Conservation (phyloP, 2,329 filamentous ascomycete genomes). For the Nemania sp. region DNA sequence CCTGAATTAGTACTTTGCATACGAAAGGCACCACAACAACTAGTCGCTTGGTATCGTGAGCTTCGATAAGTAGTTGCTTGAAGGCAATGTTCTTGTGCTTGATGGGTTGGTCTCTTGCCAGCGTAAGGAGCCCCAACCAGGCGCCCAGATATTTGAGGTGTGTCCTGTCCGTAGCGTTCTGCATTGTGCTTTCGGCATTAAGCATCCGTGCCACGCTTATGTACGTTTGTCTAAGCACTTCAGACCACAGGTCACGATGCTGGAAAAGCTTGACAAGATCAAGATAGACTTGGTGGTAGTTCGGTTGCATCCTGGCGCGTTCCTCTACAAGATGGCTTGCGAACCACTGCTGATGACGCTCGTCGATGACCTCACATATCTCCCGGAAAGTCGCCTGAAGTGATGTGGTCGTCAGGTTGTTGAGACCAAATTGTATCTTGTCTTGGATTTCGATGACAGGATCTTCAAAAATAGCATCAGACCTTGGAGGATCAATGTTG, state of each 20-base stretch:
- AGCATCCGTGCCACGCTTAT: constrained; percentile 83
- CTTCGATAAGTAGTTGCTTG: constrained; percentile 92
- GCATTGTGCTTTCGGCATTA: constrained; percentile 86
- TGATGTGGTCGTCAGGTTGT: constrained; percentile 93
- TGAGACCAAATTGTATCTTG: constrained; percentile 92
- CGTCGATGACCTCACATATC: constrained; percentile 75
- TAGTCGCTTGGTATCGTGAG: constrained; percentile 87
- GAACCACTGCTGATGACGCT: constrained; percentile 93
- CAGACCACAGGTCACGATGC: constrained; percentile 77
- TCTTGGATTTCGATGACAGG: constrained; percentile 86
- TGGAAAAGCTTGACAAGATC: constrained; percentile 84
- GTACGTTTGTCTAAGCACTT: constrained; percentile 93
- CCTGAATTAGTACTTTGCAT: constrained; percentile 91
- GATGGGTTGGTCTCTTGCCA: constrained; percentile 93
- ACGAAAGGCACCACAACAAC: constrained; percentile 95
- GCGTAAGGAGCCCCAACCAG: constrained; percentile 91
- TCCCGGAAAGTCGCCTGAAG: constrained; percentile 83
- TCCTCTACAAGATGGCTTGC: constrained; percentile 93
- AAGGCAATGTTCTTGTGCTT: constrained; percentile 97
- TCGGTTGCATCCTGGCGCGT: constrained; percentile 94
- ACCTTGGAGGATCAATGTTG: constrained; percentile 71
- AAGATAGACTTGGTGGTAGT: constrained; percentile 92
- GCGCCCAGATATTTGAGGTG: constrained; percentile 91
- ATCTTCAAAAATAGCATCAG: constrained; percentile 72
- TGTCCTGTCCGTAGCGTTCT: constrained; percentile 79